Conservation (phyloP, 1,139 yeast genomes). For the Entelexis sorbosivorans region DNA sequence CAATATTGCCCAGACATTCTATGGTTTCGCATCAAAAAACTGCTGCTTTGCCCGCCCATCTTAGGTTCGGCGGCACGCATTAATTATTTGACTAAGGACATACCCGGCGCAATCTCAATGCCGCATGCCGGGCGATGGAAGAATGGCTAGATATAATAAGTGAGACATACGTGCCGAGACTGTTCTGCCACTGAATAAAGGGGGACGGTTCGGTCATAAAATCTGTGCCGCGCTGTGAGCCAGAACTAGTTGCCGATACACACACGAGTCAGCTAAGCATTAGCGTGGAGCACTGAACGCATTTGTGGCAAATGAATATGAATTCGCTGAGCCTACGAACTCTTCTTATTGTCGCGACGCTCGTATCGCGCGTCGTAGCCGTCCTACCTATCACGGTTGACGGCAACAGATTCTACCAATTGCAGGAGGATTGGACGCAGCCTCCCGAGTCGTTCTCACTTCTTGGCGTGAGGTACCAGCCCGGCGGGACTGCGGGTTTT, state of each 20-base stretch:
- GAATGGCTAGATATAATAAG: background rate
- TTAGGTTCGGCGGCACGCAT: background rate
- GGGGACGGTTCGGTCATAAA: background rate
- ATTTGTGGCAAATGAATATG: background rate
- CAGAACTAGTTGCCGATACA: background rate
- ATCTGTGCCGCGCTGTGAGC: background rate
- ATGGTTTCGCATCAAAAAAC: too few relatives aligned
- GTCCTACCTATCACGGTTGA: constrained; percentile 39
- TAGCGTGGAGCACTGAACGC: background rate
- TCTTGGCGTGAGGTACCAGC: constrained; percentile 69
- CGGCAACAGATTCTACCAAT: constrained; percentile 42
- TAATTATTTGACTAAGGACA: background rate
- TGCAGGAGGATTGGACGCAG: constrained; percentile 33
- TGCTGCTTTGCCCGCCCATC: too few relatives aligned
- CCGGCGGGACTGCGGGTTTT: constrained; percentile 72
- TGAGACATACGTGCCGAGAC: background rate
- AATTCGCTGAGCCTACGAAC: background rate
- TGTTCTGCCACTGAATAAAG: background rate
- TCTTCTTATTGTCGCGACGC: background rate
- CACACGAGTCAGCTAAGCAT: too few relatives aligned
- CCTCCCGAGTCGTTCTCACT: constrained; percentile 42
- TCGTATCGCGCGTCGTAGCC: constrained; percentile 25
- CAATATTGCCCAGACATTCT: too few relatives aligned
- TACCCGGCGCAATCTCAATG: background rate
- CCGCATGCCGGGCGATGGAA: background rate